These are phyloP conservation scores for Caloboletus firmus DNA, from an alignment of 1,284 basidiomycete species.

Conservation along the genomic window DNA sequence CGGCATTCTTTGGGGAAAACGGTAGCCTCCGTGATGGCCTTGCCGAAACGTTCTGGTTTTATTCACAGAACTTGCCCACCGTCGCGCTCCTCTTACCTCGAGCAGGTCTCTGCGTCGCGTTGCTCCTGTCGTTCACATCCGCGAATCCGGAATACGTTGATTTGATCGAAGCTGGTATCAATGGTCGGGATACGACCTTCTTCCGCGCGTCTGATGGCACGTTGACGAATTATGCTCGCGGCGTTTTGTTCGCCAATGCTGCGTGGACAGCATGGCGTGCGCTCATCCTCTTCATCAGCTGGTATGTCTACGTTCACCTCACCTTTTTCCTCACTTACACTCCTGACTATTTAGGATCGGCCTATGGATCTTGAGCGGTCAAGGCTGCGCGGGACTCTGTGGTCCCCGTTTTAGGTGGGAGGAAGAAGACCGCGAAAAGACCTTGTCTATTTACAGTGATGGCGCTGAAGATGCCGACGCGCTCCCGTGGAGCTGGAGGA, in stretches of 20 bases:
- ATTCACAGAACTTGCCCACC: constrained; percentile 78
- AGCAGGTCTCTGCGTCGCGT: constrained; percentile 67
- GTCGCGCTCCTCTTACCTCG: constrained; percentile 77
- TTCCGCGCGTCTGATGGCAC: constrained; percentile 63
- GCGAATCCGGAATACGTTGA: constrained; percentile 48
- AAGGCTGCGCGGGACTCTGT: constrained; percentile 75
- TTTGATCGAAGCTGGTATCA: constrained; percentile 49
- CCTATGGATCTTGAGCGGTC: constrained; percentile 72
- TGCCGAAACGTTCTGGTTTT: constrained; percentile 76
- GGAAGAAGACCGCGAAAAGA: constrained; percentile 69
- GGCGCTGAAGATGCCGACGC: constrained; percentile 47
- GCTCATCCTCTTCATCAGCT: constrained; percentile 62
- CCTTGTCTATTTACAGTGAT: constrained; percentile 48
- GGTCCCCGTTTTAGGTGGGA: constrained; percentile 81
- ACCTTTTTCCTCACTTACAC: not conserved
- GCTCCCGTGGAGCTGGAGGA: constrained; percentile 75
- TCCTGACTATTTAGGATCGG: constrained; percentile 50
- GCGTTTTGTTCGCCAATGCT: constrained; percentile 73
- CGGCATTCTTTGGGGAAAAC: constrained; percentile 58
- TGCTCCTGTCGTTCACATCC: constrained; percentile 65
- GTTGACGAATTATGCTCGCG: constrained; percentile 70
- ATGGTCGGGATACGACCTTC: constrained; percentile 65
- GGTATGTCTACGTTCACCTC: constrained; percentile 41
- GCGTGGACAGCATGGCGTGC: constrained; percentile 73
- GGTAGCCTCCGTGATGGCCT: constrained; percentile 61